These are phyloP conservation scores for Lactarius vividus DNA, from an alignment of 768 basidiomycete species.

Conservation along the genomic window DNA sequence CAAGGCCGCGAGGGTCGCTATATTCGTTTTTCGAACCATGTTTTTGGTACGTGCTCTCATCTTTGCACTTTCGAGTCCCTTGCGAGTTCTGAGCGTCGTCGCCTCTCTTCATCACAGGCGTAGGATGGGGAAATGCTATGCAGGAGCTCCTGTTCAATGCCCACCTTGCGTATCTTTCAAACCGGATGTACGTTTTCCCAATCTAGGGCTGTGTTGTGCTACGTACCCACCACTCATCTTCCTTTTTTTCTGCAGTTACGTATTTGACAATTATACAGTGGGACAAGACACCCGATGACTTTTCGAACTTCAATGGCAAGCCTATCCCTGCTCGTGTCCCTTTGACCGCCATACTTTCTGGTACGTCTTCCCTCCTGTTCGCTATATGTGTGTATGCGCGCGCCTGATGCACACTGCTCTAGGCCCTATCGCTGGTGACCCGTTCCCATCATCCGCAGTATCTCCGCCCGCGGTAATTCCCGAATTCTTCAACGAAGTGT, in stretches of 20 bases:
- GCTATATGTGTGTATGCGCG: background rate
- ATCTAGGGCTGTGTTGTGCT: background rate
- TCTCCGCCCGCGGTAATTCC: constrained; percentile 38
- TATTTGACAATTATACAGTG: constrained; percentile 62
- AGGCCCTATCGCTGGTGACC: constrained; percentile 44
- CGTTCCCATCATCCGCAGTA: constrained; percentile 35
- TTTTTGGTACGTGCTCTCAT: constrained; percentile 8
- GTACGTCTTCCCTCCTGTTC: constrained; percentile 30
- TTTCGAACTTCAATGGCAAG: constrained; percentile 46
- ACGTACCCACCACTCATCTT: background rate
- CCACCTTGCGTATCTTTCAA: constrained; percentile 45
- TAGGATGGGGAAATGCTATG: constrained; percentile 63
- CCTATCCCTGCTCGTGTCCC: constrained; percentile 54
- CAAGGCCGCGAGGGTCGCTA: constrained; percentile 25
- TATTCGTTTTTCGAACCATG: constrained; percentile 22
- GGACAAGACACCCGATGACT: constrained; percentile 41
- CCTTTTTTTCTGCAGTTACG: constrained; percentile 35
- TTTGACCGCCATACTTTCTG: constrained; percentile 50
- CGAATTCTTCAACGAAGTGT: constrained; percentile 42
- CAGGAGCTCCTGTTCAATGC: constrained; percentile 56
- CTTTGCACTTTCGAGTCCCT: background rate
- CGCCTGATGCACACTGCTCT: background rate
- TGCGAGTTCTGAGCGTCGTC: background rate
- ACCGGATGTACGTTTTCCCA: constrained; percentile 44
- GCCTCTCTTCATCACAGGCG: constrained; percentile 32